Conservation (phyloP, 1,284 basidiomycete genomes). For the Microbotryum violaceum region DNA sequence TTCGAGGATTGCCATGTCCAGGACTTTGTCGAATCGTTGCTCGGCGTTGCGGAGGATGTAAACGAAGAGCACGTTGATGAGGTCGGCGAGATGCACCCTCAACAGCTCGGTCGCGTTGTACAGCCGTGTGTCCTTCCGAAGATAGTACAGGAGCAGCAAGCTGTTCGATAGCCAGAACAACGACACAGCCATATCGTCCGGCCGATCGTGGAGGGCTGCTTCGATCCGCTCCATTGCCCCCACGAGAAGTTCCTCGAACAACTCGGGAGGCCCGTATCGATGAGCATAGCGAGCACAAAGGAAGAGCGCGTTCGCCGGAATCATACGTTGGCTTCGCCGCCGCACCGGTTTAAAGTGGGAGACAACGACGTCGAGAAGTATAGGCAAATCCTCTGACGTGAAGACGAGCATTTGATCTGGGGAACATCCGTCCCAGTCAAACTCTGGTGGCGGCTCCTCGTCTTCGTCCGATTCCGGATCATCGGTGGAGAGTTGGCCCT, state of each 20-base stretch:
- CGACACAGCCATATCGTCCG: slow-evolving; percentile 75
- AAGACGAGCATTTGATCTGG: slow-evolving; percentile 70
- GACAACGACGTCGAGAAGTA: slow-evolving; percentile 72
- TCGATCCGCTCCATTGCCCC: slow-evolving; percentile 88
- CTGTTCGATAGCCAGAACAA: slow-evolving; percentile 94
- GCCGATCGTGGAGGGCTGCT: slow-evolving; percentile 72
- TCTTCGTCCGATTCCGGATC: slow-evolving; percentile 12
- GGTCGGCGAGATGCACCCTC: slow-evolving; percentile 55
- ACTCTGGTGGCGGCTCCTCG: slow-evolving; percentile 14
- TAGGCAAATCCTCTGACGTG: slow-evolving; percentile 64
- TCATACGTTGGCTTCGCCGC: slow-evolving; percentile 39
- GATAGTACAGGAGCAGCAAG: slow-evolving; percentile 78
- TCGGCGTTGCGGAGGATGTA: slow-evolving; percentile 92
- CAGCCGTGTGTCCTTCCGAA: slow-evolving; percentile 59
- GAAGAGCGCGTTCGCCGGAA: slow-evolving; percentile 44
- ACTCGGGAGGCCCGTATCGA: slow-evolving; percentile 67
- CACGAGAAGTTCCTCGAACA: slow-evolving; percentile 82
- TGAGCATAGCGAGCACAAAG: slow-evolving; percentile 64
- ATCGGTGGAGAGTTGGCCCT: background rate
- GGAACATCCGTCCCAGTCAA: slow-evolving; percentile 31
- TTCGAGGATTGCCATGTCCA: slow-evolving; percentile 78
- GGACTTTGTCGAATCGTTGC: slow-evolving; percentile 72
- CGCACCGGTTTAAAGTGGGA: slow-evolving; percentile 53
- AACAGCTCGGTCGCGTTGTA: slow-evolving; percentile 17
- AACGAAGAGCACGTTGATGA: slow-evolving; percentile 91